Evolutionary conservation across 495 filamentous ascomycete genomes (phyloP).

Genomic region (Podospora conica): DNA sequence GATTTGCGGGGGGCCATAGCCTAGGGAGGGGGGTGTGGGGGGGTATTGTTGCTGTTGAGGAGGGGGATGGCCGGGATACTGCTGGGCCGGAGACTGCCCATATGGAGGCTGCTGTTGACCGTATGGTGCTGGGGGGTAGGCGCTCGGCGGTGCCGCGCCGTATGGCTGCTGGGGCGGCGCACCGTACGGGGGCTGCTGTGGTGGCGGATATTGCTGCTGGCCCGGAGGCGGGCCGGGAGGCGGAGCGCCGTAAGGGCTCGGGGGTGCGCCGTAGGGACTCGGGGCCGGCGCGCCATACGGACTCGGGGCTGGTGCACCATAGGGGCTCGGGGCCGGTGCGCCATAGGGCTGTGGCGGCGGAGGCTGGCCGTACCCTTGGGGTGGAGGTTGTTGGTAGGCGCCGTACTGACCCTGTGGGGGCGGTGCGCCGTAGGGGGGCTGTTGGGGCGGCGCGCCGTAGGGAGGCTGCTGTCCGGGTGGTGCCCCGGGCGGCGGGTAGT

Average conservation of each 20-base stretch:
- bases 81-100: not conserved
- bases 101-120: not conserved
- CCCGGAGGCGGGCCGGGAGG: not conserved
- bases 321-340: not conserved
- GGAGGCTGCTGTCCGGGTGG: constrained; percentile 18
- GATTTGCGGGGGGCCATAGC: constrained; percentile 55
- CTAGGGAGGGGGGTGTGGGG: constrained; percentile 52
- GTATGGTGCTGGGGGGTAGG: constrained; percentile 1
- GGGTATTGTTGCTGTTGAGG: constrained; percentile 28
- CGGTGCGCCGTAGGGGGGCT: constrained; percentile 19
- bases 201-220: constrained; percentile 13
- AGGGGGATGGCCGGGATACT: not conserved
- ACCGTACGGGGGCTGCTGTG: constrained; percentile 10
- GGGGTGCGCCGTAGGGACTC: not conserved
- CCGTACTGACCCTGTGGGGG: constrained; percentile 12
- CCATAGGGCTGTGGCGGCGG: constrained; percentile 12
- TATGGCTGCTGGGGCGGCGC: constrained; percentile 3
- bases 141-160: constrained; percentile 2
- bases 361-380: constrained; percentile 10
- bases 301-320: not conserved
- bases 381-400: constrained; percentile 7
- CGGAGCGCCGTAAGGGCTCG: not conserved
- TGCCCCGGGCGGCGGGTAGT: constrained; percentile 26
- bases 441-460: constrained; percentile 23
- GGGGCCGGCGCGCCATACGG: constrained; percentile 6